Evolutionary conservation across 2,329 filamentous ascomycete species (phyloP).

Genomic region (Penicillium vulpinum): DNA sequence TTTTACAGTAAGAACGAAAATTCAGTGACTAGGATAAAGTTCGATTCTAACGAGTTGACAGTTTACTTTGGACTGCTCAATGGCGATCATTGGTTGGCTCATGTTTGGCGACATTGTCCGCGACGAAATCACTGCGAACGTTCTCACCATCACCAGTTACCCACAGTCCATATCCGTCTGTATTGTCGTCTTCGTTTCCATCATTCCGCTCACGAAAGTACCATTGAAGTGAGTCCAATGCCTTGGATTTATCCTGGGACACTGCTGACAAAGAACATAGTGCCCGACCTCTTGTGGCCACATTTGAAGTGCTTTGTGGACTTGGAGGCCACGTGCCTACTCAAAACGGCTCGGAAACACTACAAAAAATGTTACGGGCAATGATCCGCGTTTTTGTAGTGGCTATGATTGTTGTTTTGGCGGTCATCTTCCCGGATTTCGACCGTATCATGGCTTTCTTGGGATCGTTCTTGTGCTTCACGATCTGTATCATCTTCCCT

Average conservation of each 20-base stretch:
- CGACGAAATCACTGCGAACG: slow-evolving; percentile 89
- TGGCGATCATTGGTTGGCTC: slow-evolving; percentile 79
- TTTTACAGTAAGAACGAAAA: slow-evolving; percentile 67
- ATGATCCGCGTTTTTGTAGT: slow-evolving; percentile 66
- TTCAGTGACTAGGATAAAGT: neutral
- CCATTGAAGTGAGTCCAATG: slow-evolving; percentile 64
- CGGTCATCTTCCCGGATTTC: slow-evolving; percentile 73
- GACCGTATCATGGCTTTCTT: slow-evolving; percentile 90
- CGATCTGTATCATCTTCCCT: slow-evolving; percentile 89
- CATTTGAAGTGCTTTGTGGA: slow-evolving; percentile 76
- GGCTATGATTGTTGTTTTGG: slow-evolving; percentile 71
- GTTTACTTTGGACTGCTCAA: slow-evolving; percentile 77
- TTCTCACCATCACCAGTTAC: slow-evolving; percentile 73
- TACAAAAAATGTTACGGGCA: slow-evolving; percentile 59
- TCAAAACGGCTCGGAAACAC: slow-evolving; percentile 44
- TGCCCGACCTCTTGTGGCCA: slow-evolving; percentile 82
- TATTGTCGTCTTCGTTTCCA: slow-evolving; percentile 82
- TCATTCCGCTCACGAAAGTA: slow-evolving; percentile 95
- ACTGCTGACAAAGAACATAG: slow-evolving; percentile 37
- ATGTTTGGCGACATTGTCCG: slow-evolving; percentile 93
- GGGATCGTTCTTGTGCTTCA: slow-evolving; percentile 86
- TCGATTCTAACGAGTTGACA: slow-evolving; percentile 34
- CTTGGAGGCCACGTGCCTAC: slow-evolving; percentile 56
- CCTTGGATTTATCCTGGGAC: neutral
- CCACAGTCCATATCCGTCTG: slow-evolving; percentile 71